Evolutionary conservation across 1,284 basidiomycete genomes (phyloP), one percentile per base, ranked within the genome.

Genomic region (Coriolopsis trogii): DNA sequence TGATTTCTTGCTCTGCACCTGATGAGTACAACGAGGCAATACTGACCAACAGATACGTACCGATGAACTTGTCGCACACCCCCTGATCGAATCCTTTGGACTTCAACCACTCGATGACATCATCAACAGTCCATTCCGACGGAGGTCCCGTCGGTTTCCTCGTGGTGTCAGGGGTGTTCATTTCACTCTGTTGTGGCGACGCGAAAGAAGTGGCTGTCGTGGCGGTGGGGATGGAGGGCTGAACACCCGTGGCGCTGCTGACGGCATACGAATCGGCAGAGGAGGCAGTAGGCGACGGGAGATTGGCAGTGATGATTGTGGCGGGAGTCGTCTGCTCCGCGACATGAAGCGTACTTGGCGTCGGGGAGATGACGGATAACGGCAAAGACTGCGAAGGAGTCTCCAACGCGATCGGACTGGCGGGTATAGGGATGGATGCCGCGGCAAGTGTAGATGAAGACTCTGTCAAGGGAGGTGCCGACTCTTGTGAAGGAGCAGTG

Each of bases 1-100:
- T 92, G 54, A 99, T 99, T 71, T 99, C 96, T 81, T 99, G 95
- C 71, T 97, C 94, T 91, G 66, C 21, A 44, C 40, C 51, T 24
- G 39, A 3, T 10, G 37, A 34, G 20, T 49, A 33, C 15, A 7
- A 21, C 0, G 4, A 29, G 4, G 10, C 20, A 13, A 21, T 25
- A 10, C 8, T 29, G 16, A n/a, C 34, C 10, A 6, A 7, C 12
- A 20, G 10, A 34, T 44, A 74, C 82, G 55, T 59, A 91, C 91
- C 92, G 37, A 78, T 82, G 64, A 99, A 98, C 70, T 93, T 96
- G 59, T 84, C 81, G 57, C 89, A 87, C 1, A 94, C 86, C 40
- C 81, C 77, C 47, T 88, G 80, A 61, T 96, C 94, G 60, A 98
- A 97, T 4, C 90, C 90, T 71, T 91, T 93, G 42, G 73, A 75